phyloP scores from a whole-genome alignment of 1,284 basidiomycete genomes.

The Apiotrichum porosum region DNA sequence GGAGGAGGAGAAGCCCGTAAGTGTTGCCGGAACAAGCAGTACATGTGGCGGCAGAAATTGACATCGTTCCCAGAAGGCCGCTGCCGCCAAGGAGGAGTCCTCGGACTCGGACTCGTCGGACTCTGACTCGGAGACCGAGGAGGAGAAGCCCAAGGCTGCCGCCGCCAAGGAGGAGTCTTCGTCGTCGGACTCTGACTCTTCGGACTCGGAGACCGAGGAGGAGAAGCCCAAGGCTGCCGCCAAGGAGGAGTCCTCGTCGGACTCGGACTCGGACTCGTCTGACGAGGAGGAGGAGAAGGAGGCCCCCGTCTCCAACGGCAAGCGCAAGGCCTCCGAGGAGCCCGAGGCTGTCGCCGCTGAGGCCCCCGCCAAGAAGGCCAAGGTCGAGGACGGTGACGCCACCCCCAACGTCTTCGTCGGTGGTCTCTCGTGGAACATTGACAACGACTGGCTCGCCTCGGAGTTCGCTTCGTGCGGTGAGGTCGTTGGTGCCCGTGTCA shows the following conservation, averaged over 20 bases:
- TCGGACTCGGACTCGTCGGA: conserved; percentile 15
- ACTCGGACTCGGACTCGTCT: conserved; percentile 16
- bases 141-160: conserved; percentile 20
- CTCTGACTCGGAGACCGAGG: conserved; percentile 27
- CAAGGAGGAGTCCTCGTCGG: conserved; percentile 25
- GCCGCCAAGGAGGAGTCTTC: conserved; percentile 21
- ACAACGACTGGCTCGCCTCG: conserved; percentile 89
- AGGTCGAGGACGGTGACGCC: conserved; percentile 68
- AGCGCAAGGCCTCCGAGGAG: conserved; percentile 51
- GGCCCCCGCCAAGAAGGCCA: conserved; percentile 75
- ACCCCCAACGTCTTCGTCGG: conserved; percentile 85
- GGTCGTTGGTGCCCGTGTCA: conserved; percentile 79
- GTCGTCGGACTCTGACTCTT: conserved; percentile 5
- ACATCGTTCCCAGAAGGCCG: conserved; percentile 1
- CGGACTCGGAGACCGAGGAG: conserved; percentile 20
- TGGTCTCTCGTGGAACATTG: conserved; percentile 92
- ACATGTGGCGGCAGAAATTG: background rate
- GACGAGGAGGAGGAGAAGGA: conserved; percentile 42
- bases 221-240: conserved; percentile 23
- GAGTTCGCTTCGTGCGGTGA: conserved; percentile 89
- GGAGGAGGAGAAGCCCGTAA: conserved; percentile 15
- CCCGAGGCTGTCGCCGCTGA: conserved; percentile 54
- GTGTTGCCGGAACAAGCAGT: too few relatives aligned
- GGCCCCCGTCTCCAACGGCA: conserved; percentile 31
- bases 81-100: conserved; percentile 2